Evolutionary conservation across 805 yeast genomes (phyloP), one percentile per base, ranked within the genome.

Genomic region (Wickerhamomyces rabaulensis): DNA sequence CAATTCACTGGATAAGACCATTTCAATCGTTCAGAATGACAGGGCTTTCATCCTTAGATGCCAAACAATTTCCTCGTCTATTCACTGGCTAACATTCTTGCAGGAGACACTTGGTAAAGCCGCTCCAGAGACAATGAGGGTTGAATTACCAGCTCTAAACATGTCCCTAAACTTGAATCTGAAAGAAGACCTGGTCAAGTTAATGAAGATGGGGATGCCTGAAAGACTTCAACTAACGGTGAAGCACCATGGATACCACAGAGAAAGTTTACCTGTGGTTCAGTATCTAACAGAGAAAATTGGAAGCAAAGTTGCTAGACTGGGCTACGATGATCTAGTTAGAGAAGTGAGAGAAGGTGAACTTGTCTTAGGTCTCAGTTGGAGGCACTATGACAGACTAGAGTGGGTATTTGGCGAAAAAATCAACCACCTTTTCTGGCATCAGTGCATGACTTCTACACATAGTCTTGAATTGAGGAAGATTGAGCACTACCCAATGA

Each of bases 381-480:
- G 83, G 72, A 79, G 80, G 49, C 69, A 77, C 45, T 87, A 83
- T 60, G 96, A 90, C 62, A 67, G 91, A 39, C 58, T 90, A 8
- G 94, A 88, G 54, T 84, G 89, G 88, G 57, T 78, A 9, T 64
- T 74, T 45, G 80, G 76, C 16, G 69, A 71, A 20, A 65, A 64
- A 33, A 70, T 73, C 39, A 59, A 68, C 19, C 58, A 75, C 7
- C 47, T 80, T 16, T 69, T 68, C 25, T 70, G 75, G 9, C 64
- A 69, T 4, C 70, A 75, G 69, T 70, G 69, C 7, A 68, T 72
- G 60, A 61, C 56, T 50, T 63, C 60, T 47, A 70, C 76, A 9
- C 79, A 78, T 56, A 71, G 68, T 37, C 59, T 90, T n/a, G 92
- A 90, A 58, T 61, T 85, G 19, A 68, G 95, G 38, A 71, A 67